These are phyloP conservation scores for Hyaloperonospora brassicae DNA, from an alignment of 352 stramenopile genomes.

Conservation along the genomic window DNA sequence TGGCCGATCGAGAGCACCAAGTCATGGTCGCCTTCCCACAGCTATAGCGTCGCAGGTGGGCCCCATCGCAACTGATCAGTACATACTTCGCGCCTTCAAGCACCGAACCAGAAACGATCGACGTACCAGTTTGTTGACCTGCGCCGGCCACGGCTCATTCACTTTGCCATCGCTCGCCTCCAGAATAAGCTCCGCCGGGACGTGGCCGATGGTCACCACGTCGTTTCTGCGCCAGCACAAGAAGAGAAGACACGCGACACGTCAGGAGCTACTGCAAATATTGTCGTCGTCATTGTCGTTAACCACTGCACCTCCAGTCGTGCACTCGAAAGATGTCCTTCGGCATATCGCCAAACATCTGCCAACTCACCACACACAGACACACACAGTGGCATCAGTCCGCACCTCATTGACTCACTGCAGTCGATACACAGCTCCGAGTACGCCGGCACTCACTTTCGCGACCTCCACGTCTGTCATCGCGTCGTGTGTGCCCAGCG, in stretches of 20 bases:
- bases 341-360: conserved; percentile 92
- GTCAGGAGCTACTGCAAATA: neutral
- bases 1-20: conserved; percentile 95
- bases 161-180: conserved; percentile 93
- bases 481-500: conserved; percentile 92
- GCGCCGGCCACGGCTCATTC: conserved; percentile 91
- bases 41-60: conserved; percentile 18
- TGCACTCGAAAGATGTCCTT: conserved; percentile 89
- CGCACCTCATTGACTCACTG: neutral
- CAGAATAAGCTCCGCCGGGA: conserved; percentile 87
- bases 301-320: conserved; percentile 85
- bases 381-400: too few species aligned
- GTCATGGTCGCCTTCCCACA: conserved; percentile 89
- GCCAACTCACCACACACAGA: neutral
- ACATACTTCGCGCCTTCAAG: neutral
- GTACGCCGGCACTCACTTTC: conserved; percentile 28
- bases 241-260: neutral
- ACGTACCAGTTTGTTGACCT: conserved; percentile 92
- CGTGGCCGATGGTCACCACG: conserved; percentile 93
- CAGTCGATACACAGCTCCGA: neutral
- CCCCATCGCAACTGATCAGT: neutral
- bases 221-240: conserved; percentile 70
- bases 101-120: neutral
- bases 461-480: conserved; percentile 92
- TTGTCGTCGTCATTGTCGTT: neutral